These are phyloP conservation scores for Linnemannia hyalina DNA, from an alignment of 192 early-diverging fungal genomes.

Conservation along the genomic window DNA sequence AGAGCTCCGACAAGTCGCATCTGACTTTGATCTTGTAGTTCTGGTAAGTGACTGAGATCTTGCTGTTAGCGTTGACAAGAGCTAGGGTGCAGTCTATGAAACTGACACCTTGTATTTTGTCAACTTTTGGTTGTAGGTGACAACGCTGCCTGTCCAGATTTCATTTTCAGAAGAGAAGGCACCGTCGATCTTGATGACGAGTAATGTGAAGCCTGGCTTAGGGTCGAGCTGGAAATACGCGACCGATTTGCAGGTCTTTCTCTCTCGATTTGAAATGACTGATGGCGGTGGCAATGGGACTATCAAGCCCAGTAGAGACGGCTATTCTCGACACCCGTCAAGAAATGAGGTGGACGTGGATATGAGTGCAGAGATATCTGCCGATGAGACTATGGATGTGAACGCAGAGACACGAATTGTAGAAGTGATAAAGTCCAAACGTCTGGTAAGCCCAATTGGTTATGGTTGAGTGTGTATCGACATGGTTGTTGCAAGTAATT, in stretches of 20 bases:
- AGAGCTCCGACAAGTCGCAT: constrained; percentile 29
- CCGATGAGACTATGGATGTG: not conserved
- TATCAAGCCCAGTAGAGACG: not conserved
- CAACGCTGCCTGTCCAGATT: constrained; percentile 19
- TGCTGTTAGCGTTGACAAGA: not conserved
- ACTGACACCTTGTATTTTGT: not conserved
- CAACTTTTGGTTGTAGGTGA: constrained; percentile 6
- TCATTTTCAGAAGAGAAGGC: constrained; percentile 34
- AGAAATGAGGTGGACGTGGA: not conserved
- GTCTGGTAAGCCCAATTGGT: constrained; percentile 9
- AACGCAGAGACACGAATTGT: constrained; percentile 9
- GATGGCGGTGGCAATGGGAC: not conserved
- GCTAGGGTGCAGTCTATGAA: not conserved
- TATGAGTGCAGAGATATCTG: not conserved
- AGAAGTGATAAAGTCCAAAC: constrained; percentile 38
- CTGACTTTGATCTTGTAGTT: constrained; percentile 11
- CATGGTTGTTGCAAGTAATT: not conserved
- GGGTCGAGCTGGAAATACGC: constrained; percentile 38
- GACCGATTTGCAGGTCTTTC: constrained; percentile 39
- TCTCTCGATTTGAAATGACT: not conserved
- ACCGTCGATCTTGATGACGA: constrained; percentile 37
- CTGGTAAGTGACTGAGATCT: constrained; percentile 18
- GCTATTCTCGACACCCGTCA: not conserved
- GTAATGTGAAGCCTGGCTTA: constrained; percentile 26
- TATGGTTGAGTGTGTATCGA: not conserved